These are phyloP conservation scores for Closterium sp. DNA, from an alignment of 139 green algal species.

Conservation along the genomic window DNA sequence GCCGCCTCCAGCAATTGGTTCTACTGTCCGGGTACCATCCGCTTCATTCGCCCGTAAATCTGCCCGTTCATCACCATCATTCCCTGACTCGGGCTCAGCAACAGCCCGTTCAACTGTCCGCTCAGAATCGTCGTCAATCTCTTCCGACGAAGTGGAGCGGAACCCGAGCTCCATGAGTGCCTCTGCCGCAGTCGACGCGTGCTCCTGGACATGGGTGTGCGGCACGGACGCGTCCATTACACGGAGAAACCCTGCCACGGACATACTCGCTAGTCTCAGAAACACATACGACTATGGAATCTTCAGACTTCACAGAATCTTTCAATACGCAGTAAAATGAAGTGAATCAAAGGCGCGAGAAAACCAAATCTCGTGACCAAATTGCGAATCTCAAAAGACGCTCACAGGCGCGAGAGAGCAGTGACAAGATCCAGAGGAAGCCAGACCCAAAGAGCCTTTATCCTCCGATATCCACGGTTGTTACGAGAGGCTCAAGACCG, in stretches of 20 bases:
- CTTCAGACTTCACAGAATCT: background rate
- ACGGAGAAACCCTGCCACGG: background rate
- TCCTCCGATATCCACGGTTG: background rate
- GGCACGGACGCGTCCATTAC: background rate
- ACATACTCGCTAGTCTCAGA: background rate
- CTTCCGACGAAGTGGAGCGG: background rate
- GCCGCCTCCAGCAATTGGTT: background rate
- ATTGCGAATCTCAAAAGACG: too few relatives aligned
- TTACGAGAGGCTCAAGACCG: background rate
- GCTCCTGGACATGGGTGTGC: background rate
- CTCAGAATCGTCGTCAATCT: background rate
- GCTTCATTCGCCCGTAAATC: background rate
- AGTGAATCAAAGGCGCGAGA: background rate
- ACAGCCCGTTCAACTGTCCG: background rate
- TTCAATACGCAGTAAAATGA: background rate
- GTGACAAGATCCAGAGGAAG: background rate
- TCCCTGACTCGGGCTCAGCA: background rate
- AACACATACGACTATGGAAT: background rate
- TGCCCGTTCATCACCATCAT: background rate
- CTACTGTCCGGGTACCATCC: background rate
- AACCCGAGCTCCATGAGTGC: background rate
- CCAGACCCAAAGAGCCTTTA: background rate
- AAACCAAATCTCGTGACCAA: background rate
- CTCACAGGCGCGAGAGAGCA: background rate
- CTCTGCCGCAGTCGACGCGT: background rate